Evolutionary conservation across 169 alveolate species (phyloP).

Genomic region (Plasmodium yoelii): DNA sequence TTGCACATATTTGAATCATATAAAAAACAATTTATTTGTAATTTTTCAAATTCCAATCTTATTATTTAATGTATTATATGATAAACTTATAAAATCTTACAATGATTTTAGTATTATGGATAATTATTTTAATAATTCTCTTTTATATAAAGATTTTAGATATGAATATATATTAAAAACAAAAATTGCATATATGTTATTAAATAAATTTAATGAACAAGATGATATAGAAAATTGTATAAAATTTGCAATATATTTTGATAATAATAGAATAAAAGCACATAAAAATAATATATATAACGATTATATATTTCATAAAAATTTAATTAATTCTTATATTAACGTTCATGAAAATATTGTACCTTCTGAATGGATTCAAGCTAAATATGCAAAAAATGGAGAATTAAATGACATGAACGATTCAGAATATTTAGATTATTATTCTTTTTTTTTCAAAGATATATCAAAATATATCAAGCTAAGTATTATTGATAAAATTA

Average conservation of each 20-base stretch:
- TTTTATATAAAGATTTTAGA: constrained; percentile 37
- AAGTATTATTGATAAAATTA: constrained; percentile 42
- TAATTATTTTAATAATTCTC: constrained; percentile 34
- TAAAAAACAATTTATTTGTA: constrained; percentile 63
- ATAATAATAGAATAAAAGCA: constrained; percentile 20
- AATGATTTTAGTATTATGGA: constrained; percentile 44
- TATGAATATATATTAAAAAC: constrained; percentile 67
- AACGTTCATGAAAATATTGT: constrained; percentile 59
- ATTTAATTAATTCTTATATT: constrained; percentile 30
- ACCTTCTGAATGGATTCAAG: constrained; percentile 56
- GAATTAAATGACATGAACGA: constrained; percentile 45
- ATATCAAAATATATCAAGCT: constrained; percentile 55
- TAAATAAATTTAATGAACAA: constrained; percentile 25
- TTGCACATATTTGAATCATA: constrained; percentile 40
- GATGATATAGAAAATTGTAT: constrained; percentile 54
- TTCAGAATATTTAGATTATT: constrained; percentile 65
- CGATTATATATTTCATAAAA: constrained; percentile 72
- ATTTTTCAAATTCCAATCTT: constrained; percentile 71
- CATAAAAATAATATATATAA: constrained; percentile 63
- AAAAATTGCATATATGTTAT: constrained; percentile 51
- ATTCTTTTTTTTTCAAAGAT: constrained; percentile 67
- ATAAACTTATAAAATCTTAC: constrained; percentile 13
- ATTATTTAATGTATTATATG: constrained; percentile 30
- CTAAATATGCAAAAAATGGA: constrained; percentile 13
- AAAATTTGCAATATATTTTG: constrained; percentile 60